A percentile compares a stretch with the other conserved stretches of the same genome.
Evolutionary conservation across 176 grass and related monocot genomes (phyloP).

Genomic region (Lolium perenne): DNA sequence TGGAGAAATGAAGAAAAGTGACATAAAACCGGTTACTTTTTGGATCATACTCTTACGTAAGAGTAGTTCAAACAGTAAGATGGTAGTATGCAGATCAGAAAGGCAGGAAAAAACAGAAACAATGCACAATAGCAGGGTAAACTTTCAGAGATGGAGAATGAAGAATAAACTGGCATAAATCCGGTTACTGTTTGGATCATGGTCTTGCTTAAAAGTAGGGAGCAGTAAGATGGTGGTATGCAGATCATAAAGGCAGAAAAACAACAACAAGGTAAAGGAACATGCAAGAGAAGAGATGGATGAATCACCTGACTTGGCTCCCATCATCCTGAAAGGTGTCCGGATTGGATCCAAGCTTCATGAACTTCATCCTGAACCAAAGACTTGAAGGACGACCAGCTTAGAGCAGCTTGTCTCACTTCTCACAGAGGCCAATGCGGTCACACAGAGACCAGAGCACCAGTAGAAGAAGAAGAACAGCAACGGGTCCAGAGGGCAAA

Average conservation of each 20-base stretch:
- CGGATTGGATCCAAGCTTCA: slow-evolving; percentile 97
- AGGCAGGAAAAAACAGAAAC: slow-evolving; percentile 19
- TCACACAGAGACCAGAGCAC: neutral
- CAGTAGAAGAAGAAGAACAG: slow-evolving; percentile 37
- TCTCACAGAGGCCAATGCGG: slow-evolving; percentile 22
- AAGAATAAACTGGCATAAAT: neutral
- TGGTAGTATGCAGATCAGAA: neutral
- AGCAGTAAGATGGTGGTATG: neutral
- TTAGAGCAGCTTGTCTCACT: neutral
- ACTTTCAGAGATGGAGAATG: slow-evolving; percentile 11
- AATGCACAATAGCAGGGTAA: slow-evolving; percentile 31
- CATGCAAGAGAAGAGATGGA: slow-evolving; percentile 24
- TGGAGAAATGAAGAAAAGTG: neutral
- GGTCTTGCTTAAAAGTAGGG: neutral
- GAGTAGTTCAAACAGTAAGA: neutral
- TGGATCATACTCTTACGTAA: neutral
- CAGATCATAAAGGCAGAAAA: slow-evolving; percentile 20
- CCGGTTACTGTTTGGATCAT: neutral
- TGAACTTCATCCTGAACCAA: slow-evolving; percentile 88
- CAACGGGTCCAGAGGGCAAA: slow-evolving; percentile 29
- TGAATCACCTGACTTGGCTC: slow-evolving; percentile 74
- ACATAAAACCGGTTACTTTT: neutral
- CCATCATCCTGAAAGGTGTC: slow-evolving; percentile 90
- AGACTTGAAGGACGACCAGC: neutral
- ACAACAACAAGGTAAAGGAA: slow-evolving; percentile 23